A percentile compares a stretch with the other conserved stretches of the same genome.
These are phyloP conservation scores for Sclerotinia trifoliorum DNA, from an alignment of 2,329 filamentous ascomycete species.

Conservation along the genomic window DNA sequence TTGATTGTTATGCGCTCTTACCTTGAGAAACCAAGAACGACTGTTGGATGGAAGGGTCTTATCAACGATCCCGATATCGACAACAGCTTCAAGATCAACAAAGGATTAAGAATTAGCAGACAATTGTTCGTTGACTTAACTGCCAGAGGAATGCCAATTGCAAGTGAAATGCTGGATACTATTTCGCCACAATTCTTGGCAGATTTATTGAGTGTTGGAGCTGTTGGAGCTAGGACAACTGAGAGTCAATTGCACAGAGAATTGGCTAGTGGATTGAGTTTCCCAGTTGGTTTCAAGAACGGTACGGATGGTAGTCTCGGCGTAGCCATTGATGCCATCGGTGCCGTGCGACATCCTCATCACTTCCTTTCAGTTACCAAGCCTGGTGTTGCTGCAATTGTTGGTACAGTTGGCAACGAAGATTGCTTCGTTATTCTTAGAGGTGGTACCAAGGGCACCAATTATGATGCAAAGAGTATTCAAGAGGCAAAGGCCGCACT, in stretches of 20 bases:
- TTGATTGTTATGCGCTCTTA: slow-evolving; percentile 97
- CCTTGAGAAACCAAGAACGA: slow-evolving; percentile 97
- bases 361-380: slow-evolving; percentile 98
- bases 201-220: slow-evolving; percentile 86
- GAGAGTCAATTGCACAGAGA: slow-evolving; percentile 96
- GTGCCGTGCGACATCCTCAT: slow-evolving; percentile 85
- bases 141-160: slow-evolving; percentile 88
- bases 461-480: slow-evolving; percentile 86
- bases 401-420: slow-evolving; percentile 90
- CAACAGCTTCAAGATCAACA: slow-evolving; percentile 98
- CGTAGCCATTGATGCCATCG: slow-evolving; percentile 93
- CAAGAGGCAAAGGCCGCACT: slow-evolving; percentile 78
- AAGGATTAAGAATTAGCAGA: slow-evolving; percentile 81
- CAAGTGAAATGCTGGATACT: slow-evolving; percentile 96
- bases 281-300: slow-evolving; percentile 99
- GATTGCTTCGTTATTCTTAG: slow-evolving; percentile 96
- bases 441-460: slow-evolving; percentile 89
- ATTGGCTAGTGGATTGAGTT: slow-evolving; percentile 87
- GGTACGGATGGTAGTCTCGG: slow-evolving; percentile 88
- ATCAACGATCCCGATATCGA: slow-evolving; percentile 99
- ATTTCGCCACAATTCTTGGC: slow-evolving; percentile 97
- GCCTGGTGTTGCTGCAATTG: slow-evolving; percentile 90
- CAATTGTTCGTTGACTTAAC: slow-evolving; percentile 94
- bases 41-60: slow-evolving; percentile 96
- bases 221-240: slow-evolving; percentile 92